phyloP scores from a whole-genome alignment of 441 rosid genomes.

The Corymbia citriodora region DNA sequence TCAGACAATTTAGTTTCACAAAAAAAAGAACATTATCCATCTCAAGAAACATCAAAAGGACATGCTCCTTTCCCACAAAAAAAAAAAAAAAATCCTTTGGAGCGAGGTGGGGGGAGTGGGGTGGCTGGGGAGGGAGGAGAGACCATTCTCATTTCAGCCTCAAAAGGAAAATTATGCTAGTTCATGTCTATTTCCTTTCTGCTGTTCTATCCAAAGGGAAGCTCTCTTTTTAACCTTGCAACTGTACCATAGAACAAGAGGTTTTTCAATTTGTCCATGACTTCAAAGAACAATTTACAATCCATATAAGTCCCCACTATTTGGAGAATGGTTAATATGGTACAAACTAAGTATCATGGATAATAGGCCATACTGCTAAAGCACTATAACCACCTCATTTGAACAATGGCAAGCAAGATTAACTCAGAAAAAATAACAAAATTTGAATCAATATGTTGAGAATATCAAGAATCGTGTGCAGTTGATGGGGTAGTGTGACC shows the following conservation, averaged over 20 bases:
- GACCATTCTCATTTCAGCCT: background rate
- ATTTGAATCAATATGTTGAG: background rate
- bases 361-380: background rate
- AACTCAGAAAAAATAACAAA: background rate
- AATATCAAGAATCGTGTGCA: background rate
- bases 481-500: background rate
- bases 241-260: background rate
- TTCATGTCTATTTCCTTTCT: background rate
- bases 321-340: background rate
- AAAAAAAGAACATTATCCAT: background rate
- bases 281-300: background rate
- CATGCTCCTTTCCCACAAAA: background rate
- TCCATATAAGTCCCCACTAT: background rate
- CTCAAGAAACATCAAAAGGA: background rate
- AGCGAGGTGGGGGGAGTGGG: background rate
- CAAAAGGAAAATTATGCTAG: background rate
- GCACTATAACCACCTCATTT: background rate
- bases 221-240: background rate
- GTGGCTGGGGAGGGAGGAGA: background rate
- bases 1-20: background rate
- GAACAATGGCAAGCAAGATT: background rate
- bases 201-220: background rate
- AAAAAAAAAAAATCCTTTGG: background rate
- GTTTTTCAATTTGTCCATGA: background rate
- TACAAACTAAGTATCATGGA: background rate